phyloP scores from a whole-genome alignment of 1,284 basidiomycete genomes.

The Ustilago vetiveriae region DNA sequence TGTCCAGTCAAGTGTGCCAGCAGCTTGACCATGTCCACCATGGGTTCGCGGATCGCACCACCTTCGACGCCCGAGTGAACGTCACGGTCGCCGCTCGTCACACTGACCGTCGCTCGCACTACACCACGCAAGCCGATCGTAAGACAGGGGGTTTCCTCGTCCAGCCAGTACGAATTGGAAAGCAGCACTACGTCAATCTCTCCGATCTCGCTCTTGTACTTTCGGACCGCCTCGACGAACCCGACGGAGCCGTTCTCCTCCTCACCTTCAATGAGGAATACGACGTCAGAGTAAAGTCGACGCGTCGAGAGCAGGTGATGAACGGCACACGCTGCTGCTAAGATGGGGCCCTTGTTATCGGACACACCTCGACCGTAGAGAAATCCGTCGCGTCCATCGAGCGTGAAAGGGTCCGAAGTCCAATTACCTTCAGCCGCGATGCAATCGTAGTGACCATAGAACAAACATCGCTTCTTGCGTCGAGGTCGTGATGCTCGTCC shows the following conservation, averaged over 20 bases:
- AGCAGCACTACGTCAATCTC: constrained; percentile 57
- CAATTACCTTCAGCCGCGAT: constrained; percentile 70
- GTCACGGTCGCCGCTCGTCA: constrained; percentile 73
- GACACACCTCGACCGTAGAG: constrained; percentile 88
- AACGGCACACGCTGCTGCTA: constrained; percentile 89
- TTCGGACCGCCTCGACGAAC: constrained; percentile 79
- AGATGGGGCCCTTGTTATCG: constrained; percentile 86
- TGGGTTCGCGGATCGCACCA: constrained; percentile 84
- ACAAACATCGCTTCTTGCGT: constrained; percentile 47
- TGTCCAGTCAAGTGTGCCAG: constrained; percentile 77
- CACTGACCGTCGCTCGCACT: constrained; percentile 81
- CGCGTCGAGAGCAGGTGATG: constrained; percentile 79
- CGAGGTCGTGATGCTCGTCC: constrained; percentile 1
- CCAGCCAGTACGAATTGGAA: constrained; percentile 94
- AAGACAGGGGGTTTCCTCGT: constrained; percentile 90
- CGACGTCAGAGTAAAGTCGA: constrained; percentile 83
- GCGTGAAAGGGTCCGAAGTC: constrained; percentile 83
- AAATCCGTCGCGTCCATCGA: constrained; percentile 88
- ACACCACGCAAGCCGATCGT: constrained; percentile 95
- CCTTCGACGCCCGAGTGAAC: constrained; percentile 92
- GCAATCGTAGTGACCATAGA: constrained; percentile 65
- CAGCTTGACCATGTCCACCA: constrained; percentile 87
- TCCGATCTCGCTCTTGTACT: constrained; percentile 72
- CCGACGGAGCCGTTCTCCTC: constrained; percentile 91
- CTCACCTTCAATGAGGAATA: constrained; percentile 93